These are phyloP conservation scores for Fusarium camptoceras DNA, from an alignment of 2,329 filamentous ascomycete species.

Conservation along the genomic window DNA sequence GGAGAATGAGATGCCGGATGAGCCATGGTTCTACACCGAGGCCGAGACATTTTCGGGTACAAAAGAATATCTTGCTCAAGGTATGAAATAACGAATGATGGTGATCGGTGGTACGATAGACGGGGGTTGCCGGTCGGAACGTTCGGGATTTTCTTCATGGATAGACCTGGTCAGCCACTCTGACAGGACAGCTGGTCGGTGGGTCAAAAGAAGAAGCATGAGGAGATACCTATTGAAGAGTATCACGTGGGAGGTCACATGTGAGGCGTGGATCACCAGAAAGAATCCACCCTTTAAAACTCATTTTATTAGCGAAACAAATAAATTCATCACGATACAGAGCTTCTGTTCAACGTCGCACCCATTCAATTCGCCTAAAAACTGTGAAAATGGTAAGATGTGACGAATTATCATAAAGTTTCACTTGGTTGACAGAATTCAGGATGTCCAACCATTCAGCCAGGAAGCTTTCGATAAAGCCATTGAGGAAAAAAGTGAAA, in stretches of 20 bases:
- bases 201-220: too few species aligned
- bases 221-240: neutral
- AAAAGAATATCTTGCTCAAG: constrained; percentile 16
- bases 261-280: neutral
- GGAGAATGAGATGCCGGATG: constrained; percentile 22
- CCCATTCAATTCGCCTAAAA: neutral
- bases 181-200: neutral
- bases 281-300: neutral
- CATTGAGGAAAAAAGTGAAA: neutral
- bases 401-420: too few species aligned
- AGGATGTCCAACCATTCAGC: neutral
- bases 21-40: constrained; percentile 17
- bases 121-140: neutral
- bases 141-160: neutral
- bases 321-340: neutral
- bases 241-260: constrained; percentile 9
- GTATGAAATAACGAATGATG: constrained; percentile 2
- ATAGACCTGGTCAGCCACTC: neutral
- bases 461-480: neutral
- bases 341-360: neutral
- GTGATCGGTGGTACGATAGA: too few species aligned
- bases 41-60: constrained; percentile 11
- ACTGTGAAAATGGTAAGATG: too few species aligned
- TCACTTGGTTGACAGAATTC: neutral
- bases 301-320: neutral